Percentiles rank a stretch among this genome's conserved stretches.
These are phyloP conservation scores for Colletotrichum sp. DNA, from an alignment of 2,329 filamentous ascomycete genomes.

Conservation along the genomic window DNA sequence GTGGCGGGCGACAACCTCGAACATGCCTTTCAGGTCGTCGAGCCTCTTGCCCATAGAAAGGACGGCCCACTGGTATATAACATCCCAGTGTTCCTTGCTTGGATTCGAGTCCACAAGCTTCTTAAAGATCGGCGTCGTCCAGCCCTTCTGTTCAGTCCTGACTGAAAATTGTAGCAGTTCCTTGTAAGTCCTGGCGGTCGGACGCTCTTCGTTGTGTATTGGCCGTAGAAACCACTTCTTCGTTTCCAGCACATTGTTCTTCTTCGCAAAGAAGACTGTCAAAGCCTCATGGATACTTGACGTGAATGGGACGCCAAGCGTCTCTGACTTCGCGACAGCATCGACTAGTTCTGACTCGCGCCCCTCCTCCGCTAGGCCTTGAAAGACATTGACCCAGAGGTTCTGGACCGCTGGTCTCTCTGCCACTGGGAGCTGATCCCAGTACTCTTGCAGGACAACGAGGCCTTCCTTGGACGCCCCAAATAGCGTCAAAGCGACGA, in stretches of 20 bases:
- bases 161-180: conserved; percentile 66
- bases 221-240: conserved; percentile 71
- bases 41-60: conserved; percentile 71
- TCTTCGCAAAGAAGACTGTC: conserved; percentile 65
- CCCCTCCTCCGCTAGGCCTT: conserved; percentile 66
- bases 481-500: conserved; percentile 57
- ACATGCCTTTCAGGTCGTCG: conserved; percentile 76
- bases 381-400: conserved; percentile 57
- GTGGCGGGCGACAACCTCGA: conserved; percentile 66
- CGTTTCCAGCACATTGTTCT: conserved; percentile 62
- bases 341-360: conserved; percentile 62
- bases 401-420: conserved; percentile 28
- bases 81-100: conserved; percentile 69
- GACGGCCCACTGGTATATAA: conserved; percentile 77
- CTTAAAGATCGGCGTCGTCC: conserved; percentile 66
- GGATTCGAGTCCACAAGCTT: conserved; percentile 51
- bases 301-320: conserved; percentile 49
- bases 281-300: conserved; percentile 57
- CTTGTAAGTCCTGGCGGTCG: conserved; percentile 52
- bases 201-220: conserved; percentile 42
- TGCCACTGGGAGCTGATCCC: conserved; percentile 22
- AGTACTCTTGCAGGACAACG: conserved; percentile 29
- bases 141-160: conserved; percentile 63
- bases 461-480: conserved; percentile 60
- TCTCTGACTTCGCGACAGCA: conserved; percentile 58